Evolutionary conservation across 306 rosid genomes (phyloP).

Genomic region (Casuarina glauca): DNA sequence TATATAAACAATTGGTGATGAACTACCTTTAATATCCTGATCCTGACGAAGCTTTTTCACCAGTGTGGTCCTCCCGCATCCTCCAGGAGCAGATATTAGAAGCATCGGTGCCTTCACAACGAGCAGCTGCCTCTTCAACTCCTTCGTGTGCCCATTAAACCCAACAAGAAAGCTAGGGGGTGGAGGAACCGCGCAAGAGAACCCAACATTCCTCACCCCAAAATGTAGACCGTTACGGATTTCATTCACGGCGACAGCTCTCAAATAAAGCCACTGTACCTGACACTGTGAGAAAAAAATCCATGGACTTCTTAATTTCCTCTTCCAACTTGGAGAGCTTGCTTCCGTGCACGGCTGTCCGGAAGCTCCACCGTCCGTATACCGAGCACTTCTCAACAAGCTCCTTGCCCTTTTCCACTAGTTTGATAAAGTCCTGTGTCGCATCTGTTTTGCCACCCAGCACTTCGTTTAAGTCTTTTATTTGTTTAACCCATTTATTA

Average conservation of each 20-base stretch:
- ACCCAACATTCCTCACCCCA: neutral
- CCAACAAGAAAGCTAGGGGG: constrained; percentile 32
- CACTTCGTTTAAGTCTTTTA: neutral
- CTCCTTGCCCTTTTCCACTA: constrained; percentile 1
- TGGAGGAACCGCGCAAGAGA: constrained; percentile 26
- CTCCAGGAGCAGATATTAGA: constrained; percentile 45
- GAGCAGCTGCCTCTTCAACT: constrained; percentile 40
- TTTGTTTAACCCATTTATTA: neutral
- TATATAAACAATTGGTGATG: neutral
- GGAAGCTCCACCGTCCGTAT: neutral
- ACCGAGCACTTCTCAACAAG: constrained; percentile 12
- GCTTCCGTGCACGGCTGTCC: neutral
- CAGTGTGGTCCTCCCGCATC: constrained; percentile 58
- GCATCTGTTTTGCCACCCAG: neutral
- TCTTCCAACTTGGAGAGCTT: constrained; percentile 14
- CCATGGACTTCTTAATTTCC: neutral
- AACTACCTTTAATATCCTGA: constrained; percentile 38
- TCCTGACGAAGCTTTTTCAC: constrained; percentile 45
- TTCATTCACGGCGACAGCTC: neutral
- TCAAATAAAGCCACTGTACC: too few species aligned
- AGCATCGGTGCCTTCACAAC: constrained; percentile 20
- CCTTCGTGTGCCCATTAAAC: constrained; percentile 27
- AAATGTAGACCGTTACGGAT: constrained; percentile 10
- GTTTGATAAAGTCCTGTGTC: neutral
- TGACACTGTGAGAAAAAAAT: too few species aligned